Evolutionary conservation across 352 stramenopile genomes (phyloP).

Genomic region (Pythium volutum): DNA sequence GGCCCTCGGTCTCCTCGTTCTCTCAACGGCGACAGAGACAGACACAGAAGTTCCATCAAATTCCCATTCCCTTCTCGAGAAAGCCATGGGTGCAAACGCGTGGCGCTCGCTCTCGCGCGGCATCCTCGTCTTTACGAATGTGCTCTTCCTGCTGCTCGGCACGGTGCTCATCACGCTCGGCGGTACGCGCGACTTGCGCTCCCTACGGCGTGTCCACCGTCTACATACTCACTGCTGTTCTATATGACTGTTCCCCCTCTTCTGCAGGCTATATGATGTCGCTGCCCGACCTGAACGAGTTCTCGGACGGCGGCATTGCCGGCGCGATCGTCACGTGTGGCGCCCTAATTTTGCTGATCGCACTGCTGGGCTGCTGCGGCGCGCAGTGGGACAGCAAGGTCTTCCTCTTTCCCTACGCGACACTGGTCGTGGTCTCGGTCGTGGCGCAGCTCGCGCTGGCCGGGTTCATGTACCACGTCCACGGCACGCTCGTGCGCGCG

Average conservation of each 20-base stretch:
- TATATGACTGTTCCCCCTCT: not conserved
- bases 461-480: conserved; percentile 78
- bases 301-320: conserved; percentile 74
- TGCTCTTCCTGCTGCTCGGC: conserved; percentile 83
- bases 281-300: conserved; percentile 73
- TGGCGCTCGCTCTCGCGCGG: conserved; percentile 76
- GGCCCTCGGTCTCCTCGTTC: not conserved
- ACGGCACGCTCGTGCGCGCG: conserved; percentile 65
- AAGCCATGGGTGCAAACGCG: conserved; percentile 30
- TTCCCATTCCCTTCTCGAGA: too few relatives aligned
- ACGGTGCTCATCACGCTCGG: conserved; percentile 77
- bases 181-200: conserved; percentile 49
- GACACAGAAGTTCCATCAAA: not conserved
- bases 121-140: conserved; percentile 86
- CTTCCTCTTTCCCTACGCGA: conserved; percentile 82
- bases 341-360: conserved; percentile 73
- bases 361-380: conserved; percentile 72
- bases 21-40: conserved; percentile 2
- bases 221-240: too few relatives aligned
- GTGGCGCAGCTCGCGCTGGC: conserved; percentile 74
- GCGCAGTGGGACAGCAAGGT: conserved; percentile 86
- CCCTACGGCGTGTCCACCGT: too few relatives aligned
- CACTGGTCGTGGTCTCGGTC: conserved; percentile 73
- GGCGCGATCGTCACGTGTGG: conserved; percentile 80
- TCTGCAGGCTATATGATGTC: conserved; percentile 75